Conservation (phyloP, 2,329 filamentous ascomycete species). For the Pseudopyrenochaeta lycopersici region DNA sequence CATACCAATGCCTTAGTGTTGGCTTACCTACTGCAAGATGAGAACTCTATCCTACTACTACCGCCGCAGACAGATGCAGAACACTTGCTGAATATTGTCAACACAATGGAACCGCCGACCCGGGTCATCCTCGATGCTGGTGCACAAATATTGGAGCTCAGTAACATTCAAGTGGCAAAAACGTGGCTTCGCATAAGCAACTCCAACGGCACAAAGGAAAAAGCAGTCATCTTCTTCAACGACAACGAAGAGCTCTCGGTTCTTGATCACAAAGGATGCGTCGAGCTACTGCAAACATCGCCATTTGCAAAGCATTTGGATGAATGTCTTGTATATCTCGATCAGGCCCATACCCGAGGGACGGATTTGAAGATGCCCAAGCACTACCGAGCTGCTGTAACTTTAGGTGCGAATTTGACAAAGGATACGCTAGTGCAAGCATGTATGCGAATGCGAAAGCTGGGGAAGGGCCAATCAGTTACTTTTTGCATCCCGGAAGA, state of each 20-base stretch:
- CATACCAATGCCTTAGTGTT: constrained; percentile 75
- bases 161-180: constrained; percentile 49
- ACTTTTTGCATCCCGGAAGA: constrained; percentile 68
- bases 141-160: constrained; percentile 47
- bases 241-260: constrained; percentile 64
- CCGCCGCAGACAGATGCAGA: constrained; percentile 40
- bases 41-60: constrained; percentile 39
- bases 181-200: constrained; percentile 62
- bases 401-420: constrained; percentile 68
- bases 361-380: constrained; percentile 70
- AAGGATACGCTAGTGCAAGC: constrained; percentile 76
- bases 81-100: constrained; percentile 56
- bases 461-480: constrained; percentile 72
- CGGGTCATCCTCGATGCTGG: constrained; percentile 75
- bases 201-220: constrained; percentile 1
- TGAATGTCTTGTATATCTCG: constrained; percentile 70
- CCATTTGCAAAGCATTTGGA: constrained; percentile 65
- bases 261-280: constrained; percentile 56
- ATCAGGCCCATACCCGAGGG: constrained; percentile 74
- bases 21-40: constrained; percentile 62
- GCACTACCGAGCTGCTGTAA: constrained; percentile 70
- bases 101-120: constrained; percentile 48
- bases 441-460: constrained; percentile 71
- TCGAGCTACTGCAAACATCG: constrained; percentile 64
- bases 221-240: constrained; percentile 63